These are phyloP conservation scores for Salix suchowensis DNA, from an alignment of 345 rosid genomes.

Conservation along the genomic window DNA sequence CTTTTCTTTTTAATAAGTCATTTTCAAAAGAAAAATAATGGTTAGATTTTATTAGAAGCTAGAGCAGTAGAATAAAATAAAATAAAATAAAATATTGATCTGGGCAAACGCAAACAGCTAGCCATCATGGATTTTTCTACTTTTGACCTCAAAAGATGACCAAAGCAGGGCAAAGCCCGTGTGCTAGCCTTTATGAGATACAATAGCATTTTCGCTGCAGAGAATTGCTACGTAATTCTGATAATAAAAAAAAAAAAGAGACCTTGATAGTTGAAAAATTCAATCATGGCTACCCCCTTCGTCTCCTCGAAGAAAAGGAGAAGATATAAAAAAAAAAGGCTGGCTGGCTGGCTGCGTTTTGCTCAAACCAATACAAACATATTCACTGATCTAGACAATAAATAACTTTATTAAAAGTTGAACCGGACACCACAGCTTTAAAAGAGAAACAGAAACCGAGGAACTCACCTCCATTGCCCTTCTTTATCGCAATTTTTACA, in stretches of 20 bases:
- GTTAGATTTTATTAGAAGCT: not conserved
- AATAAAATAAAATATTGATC: not conserved
- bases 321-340: too few species aligned
- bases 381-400: conserved; percentile 9
- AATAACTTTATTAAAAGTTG: conserved; percentile 14
- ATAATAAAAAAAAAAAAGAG: too few species aligned
- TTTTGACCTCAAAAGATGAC: not conserved
- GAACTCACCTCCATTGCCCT: conserved; percentile 86
- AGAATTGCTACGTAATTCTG: not conserved
- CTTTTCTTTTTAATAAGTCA: not conserved
- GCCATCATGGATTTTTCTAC: not conserved
- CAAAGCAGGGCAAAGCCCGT: not conserved
- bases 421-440: not conserved
- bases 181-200: not conserved
- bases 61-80: not conserved
- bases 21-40: not conserved
- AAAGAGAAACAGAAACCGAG: not conserved
- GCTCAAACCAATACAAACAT: conserved; percentile 9
- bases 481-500: conserved; percentile 66
- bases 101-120: not conserved
- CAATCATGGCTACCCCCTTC: not conserved
- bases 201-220: not conserved
- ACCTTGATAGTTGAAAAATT: not conserved
- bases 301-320: not conserved
- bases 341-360: conserved; percentile 6